Base-by-base conservation (phyloP, 768 basidiomycete species). In the Tricholoma terreum region DNA sequence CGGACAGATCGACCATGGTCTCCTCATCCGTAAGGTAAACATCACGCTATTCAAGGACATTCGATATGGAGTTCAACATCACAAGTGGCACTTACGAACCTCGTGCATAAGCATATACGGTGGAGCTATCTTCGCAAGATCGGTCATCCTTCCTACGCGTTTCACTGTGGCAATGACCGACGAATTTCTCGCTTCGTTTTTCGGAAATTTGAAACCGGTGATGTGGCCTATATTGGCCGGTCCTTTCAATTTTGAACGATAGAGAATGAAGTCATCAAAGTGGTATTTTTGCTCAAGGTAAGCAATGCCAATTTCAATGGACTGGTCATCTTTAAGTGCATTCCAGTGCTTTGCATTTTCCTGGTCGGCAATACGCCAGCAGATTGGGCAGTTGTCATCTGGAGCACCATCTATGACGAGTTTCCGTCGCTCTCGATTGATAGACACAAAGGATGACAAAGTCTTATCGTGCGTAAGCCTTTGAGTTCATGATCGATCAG, bases 221-320 rank as follows among this genome's bases (percentile, higher is more conserved):
- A 90, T 75, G 35, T 83, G 80, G 0, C 81, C 89, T 48, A 90
- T 79, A 24, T 78, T 63, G 3, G 81, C 85, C 1, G 83, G 80
- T 0, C 85, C 85, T 1, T 73, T 60, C 0, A 19, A 15, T 30
- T 74, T 67, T 0, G 78, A 75, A 17, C 66, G 71, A 64, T 85
- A 79, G 5, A 85, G 71, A 4, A 83, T 81, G 58, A 81, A 89
- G 35, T 92, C 90, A 42, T 83, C 69, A 0, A 73, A 50, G 54
- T 92, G 90, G 59, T 85, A 91, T 0, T 69, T 69, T 1, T 72
- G 61, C 0, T 81, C 82, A 9, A 68, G 70, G 63, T 75, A 83
- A 0, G 73, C 67, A 22, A 89, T 57, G 0, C 83, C 86, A 17
- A 69, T 69, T 0, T 61, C 56, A 11, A 58, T 50, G 0, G 65